A percentile compares a stretch with the other conserved stretches of the same genome.
Evolutionary conservation across 257 asterid species (phyloP).

Genomic region (Solanum okadae): DNA sequence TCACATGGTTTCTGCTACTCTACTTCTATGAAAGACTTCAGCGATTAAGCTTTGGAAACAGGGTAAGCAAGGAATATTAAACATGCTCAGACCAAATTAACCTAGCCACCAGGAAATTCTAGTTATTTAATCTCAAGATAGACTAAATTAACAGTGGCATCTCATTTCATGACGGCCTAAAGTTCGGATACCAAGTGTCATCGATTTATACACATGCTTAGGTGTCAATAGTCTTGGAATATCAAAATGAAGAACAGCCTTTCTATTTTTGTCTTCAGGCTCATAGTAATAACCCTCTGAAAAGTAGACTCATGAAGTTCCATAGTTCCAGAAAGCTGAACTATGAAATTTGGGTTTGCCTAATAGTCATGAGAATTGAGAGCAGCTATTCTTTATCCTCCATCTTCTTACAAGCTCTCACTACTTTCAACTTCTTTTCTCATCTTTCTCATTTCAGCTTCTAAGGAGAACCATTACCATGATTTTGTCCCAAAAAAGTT

Average conservation of each 20-base stretch:
- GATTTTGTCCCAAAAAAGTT: not conserved
- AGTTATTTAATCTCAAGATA: not conserved
- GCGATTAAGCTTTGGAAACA: not conserved
- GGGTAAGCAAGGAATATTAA: not conserved
- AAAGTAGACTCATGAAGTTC: not conserved
- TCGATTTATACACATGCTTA: not conserved
- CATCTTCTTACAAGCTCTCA: not conserved
- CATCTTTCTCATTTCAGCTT: not conserved
- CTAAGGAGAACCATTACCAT: not conserved
- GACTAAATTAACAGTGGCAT: not conserved
- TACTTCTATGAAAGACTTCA: not conserved
- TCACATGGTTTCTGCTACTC: not conserved
- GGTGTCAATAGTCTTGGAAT: not conserved
- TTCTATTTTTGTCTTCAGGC: not conserved
- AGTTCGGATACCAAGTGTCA: not conserved
- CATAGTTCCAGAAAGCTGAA: not conserved
- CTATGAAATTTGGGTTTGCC: not conserved
- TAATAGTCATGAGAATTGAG: not conserved
- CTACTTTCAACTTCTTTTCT: not conserved
- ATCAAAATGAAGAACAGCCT: not conserved
- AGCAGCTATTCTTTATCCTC: not conserved
- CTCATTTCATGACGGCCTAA: not conserved
- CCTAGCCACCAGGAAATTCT: not conserved
- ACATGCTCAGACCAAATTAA: not conserved
- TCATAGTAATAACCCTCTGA: not conserved